Percentiles rank a stretch among this genome's conserved stretches.
phyloP scores from a whole-genome alignment of 176 grass and related monocot species.

The Poa annua region DNA sequence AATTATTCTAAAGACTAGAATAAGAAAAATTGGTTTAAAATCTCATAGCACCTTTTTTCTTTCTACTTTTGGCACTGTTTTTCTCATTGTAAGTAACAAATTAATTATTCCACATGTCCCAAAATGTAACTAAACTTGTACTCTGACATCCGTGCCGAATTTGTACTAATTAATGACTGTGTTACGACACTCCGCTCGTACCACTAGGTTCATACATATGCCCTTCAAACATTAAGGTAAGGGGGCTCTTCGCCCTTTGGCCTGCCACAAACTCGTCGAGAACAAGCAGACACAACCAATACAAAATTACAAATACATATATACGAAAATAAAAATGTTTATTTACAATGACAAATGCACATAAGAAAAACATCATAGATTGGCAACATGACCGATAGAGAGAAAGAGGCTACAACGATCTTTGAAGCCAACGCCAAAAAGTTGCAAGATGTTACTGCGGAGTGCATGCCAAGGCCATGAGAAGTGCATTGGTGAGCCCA shows the following conservation, averaged over 20 bases:
- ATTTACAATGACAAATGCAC: neutral
- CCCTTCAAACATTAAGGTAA: neutral
- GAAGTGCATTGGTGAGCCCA: neutral
- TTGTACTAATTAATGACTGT: too few relatives aligned
- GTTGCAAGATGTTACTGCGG: neutral
- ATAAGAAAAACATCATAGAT: neutral
- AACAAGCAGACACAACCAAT: neutral
- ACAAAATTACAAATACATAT: neutral
- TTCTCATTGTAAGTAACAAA: too few relatives aligned
- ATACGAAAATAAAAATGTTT: neutral
- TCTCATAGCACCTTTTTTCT: too few relatives aligned
- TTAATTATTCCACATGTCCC: too few relatives aligned
- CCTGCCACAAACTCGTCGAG: neutral
- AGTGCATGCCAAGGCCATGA: neutral
- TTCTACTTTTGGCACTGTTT: too few relatives aligned
- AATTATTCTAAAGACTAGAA: too few relatives aligned
- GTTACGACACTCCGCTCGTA: too few relatives aligned
- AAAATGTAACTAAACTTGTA: too few relatives aligned
- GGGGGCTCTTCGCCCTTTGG: neutral
- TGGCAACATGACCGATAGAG: neutral
- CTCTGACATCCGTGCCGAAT: too few relatives aligned
- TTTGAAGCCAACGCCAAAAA: neutral
- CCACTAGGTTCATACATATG: too few relatives aligned
- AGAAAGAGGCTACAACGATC: neutral
- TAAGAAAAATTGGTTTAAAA: too few relatives aligned